Evolutionary conservation across 306 rosid genomes (phyloP).

Genomic region (Quercus engelmannii): DNA sequence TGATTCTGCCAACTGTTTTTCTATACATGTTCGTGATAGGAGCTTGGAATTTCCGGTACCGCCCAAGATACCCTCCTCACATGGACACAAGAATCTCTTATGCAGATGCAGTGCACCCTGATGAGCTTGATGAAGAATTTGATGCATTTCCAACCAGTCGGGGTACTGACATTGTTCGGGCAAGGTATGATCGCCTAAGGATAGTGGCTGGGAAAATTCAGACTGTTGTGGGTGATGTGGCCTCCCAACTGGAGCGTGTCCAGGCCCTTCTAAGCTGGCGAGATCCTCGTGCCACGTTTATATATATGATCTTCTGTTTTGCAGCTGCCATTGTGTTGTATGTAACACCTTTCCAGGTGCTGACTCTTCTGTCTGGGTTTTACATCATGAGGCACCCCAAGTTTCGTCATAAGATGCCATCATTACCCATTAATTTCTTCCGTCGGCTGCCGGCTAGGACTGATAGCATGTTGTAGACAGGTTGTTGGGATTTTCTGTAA

Average conservation of each 20-base stretch:
- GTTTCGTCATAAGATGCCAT: slow-evolving; percentile 64
- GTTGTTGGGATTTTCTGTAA: neutral
- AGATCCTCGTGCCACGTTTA: slow-evolving; percentile 81
- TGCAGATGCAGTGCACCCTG: slow-evolving; percentile 56
- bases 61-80: slow-evolving; percentile 77
- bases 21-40: slow-evolving; percentile 91
- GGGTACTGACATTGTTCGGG: slow-evolving; percentile 52
- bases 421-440: slow-evolving; percentile 69
- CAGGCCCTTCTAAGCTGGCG: slow-evolving; percentile 86
- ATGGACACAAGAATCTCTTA: slow-evolving; percentile 73
- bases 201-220: slow-evolving; percentile 82
- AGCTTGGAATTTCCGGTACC: slow-evolving; percentile 74
- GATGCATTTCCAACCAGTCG: slow-evolving; percentile 68
- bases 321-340: slow-evolving; percentile 56
- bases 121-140: slow-evolving; percentile 88
- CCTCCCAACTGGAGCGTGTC: slow-evolving; percentile 82
- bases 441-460: slow-evolving; percentile 81
- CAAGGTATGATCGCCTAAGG: slow-evolving; percentile 85
- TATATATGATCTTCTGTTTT: slow-evolving; percentile 65
- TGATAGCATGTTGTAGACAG: slow-evolving; percentile 63
- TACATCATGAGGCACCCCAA: slow-evolving; percentile 90
- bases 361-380: slow-evolving; percentile 51
- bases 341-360: slow-evolving; percentile 57
- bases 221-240: slow-evolving; percentile 84
- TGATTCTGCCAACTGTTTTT: slow-evolving; percentile 78